Evolutionary conservation across 306 rosid genomes (phyloP).

Genomic region (Erythrophleum fordii): DNA sequence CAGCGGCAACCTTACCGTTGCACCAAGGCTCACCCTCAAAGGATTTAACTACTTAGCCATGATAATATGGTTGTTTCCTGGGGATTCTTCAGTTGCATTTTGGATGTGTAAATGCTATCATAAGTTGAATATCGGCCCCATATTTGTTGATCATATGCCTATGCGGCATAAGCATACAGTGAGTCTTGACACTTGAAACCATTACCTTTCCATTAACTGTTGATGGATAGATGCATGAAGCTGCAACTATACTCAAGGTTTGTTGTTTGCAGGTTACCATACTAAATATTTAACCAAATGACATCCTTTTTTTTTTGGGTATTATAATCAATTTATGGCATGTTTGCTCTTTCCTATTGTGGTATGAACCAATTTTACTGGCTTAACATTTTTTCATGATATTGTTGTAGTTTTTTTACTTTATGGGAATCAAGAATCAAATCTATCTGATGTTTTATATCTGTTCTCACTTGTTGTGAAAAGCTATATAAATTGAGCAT

Average conservation of each 20-base stretch:
- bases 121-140: neutral
- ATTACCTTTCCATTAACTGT: neutral
- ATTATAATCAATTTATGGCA: neutral
- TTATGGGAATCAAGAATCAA: neutral
- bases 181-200: constrained; percentile 18
- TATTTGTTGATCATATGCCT: constrained; percentile 7
- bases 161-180: neutral
- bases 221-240: constrained; percentile 7
- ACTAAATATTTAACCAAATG: neutral
- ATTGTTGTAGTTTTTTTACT: neutral
- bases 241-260: constrained; percentile 12
- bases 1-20: too few relatives aligned
- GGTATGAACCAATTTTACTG: neutral
- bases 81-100: constrained; percentile 17
- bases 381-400: neutral
- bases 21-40: too few relatives aligned
- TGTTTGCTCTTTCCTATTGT: neutral
- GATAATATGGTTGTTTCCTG: neutral
- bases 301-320: neutral
- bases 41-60: neutral
- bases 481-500: constrained; percentile 10
- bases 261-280: constrained; percentile 10
- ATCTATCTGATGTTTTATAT: constrained; percentile 7
- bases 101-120: constrained; percentile 18
- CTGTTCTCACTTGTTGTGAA: neutral